Base-by-base conservation (phyloP, 768 basidiomycete species). In the Fibroporia radiculosa region DNA sequence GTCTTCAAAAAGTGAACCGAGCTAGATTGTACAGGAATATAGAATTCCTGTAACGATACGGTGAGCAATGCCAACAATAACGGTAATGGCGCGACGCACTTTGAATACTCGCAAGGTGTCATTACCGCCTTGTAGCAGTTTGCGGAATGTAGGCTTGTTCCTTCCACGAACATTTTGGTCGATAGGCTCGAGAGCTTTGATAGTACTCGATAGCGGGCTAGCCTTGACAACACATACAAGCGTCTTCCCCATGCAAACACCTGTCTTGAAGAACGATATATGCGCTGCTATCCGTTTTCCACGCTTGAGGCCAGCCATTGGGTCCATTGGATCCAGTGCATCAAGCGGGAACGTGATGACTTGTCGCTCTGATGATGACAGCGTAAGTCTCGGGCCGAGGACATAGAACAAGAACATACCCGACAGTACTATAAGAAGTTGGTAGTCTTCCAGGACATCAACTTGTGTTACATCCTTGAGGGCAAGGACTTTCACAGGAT, bases 1-100 rank as follows among this genome's bases (percentile, higher is more conserved):
- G 95, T 96, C 71, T 95, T 96, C 53, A 99, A 73, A 69, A 95
- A 97, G 65, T 96, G 95, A 19, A 98, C 86, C 11, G 93, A 97
- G 45, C 82, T 90, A 40, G 92, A 95, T 62, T 98, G 93, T 11
- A 96, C 90, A 0, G 96, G 95, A 48, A 99, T 97, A 60, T 98
- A 99, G 67, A 99, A 98, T 62, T 98, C 95, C 92, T 96, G 58
- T 3, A 52, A 39, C 29, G 23, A 22, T 31, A 12, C 6, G 4
- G 25, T 40, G n/a, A 31, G 14, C 4, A 8, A 12, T 1, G 13
- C n/a, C 3, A 29, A 14, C 3, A 4, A n/a, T 19, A 18, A 19
- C 18, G 20, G 40, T 14, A 16, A 4, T 10, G 2, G 27, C 20
- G 6, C 25, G 11, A 57, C 68, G 31, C 51, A 90, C 93, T 72